Evolutionary conservation across 345 rosid genomes (phyloP).

Genomic region (Brassica incana): DNA sequence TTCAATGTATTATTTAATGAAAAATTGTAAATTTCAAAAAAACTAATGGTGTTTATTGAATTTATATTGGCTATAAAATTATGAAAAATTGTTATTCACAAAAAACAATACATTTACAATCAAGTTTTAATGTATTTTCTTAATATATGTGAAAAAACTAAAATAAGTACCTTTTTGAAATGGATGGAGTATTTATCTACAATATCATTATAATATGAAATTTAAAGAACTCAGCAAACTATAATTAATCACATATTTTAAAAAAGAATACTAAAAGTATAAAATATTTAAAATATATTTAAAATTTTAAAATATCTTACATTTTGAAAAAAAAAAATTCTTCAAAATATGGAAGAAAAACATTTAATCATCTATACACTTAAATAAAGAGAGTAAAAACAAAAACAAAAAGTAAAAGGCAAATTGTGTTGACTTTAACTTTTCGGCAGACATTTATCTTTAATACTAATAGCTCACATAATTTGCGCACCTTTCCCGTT

Average conservation of each 20-base stretch:
- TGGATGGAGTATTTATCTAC: not conserved
- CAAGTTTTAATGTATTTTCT: no score
- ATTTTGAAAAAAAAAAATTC: not conserved
- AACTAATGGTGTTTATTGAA: no score
- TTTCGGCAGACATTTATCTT: constrained; percentile 29
- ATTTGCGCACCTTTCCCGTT: constrained; percentile 29
- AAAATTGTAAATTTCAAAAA: no score
- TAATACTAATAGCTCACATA: constrained; percentile 20
- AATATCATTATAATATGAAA: not conserved
- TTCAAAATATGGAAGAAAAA: not conserved
- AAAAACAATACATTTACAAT: no score
- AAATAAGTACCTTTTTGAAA: no score
- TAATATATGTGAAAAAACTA: no score
- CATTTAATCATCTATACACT: not conserved
- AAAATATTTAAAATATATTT: no score
- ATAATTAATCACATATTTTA: not conserved
- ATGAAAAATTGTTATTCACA: no score
- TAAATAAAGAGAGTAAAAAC: not conserved
- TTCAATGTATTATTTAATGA: no score
- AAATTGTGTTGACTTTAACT: constrained; percentile 27
- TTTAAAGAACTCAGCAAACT: not conserved
- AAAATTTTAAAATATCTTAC: not conserved
- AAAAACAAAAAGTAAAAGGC: constrained; percentile 7
- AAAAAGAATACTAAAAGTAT: no score
- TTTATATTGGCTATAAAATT: no score